Percentiles rank a stretch among this genome's conserved stretches.
Evolutionary conservation across 139 green algal species (phyloP).

Genomic region (Micromonas commoda): DNA sequence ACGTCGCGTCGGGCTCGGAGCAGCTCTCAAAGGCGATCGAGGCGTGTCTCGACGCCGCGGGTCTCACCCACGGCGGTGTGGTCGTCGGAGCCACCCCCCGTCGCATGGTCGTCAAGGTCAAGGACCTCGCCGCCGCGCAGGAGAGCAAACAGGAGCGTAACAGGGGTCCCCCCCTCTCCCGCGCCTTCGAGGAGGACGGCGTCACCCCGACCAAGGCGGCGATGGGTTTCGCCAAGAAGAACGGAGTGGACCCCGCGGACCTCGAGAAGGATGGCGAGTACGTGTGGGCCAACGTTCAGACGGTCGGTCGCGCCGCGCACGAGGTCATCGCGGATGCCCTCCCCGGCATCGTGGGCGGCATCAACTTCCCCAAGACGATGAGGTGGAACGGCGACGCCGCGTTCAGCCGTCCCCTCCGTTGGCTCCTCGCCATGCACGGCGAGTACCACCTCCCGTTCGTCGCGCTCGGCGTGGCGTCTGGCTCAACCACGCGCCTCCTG

Average conservation of each 20-base stretch:
- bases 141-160: constrained; percentile 50
- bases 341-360: constrained; percentile 51
- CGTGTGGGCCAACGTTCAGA: constrained; percentile 61
- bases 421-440: constrained; percentile 90
- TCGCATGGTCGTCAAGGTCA: constrained; percentile 72
- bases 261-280: constrained; percentile 91
- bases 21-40: constrained; percentile 60
- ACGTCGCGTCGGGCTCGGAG: constrained; percentile 60
- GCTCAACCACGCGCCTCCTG: constrained; percentile 41
- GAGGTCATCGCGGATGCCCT: constrained; percentile 73
- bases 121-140: constrained; percentile 60
- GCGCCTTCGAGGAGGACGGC: constrained; percentile 61
- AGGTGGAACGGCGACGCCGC: constrained; percentile 61
- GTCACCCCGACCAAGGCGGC: constrained; percentile 72
- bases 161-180: constrained; percentile 70
- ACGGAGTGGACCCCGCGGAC: constrained; percentile 37
- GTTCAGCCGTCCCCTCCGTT: constrained; percentile 86
- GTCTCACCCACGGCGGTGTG: constrained; percentile 64
- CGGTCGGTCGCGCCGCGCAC: constrained; percentile 19
- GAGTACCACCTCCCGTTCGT: constrained; percentile 58
- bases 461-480: constrained; percentile 43
- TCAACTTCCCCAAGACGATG: constrained; percentile 90
- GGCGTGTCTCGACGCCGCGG: constrained; percentile 60
- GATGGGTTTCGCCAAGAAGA: constrained; percentile 86
- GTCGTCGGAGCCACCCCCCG: constrained; percentile 75